These are phyloP conservation scores for Lecanosticta acicola DNA, from an alignment of 2,329 filamentous ascomycete genomes.

Conservation along the genomic window DNA sequence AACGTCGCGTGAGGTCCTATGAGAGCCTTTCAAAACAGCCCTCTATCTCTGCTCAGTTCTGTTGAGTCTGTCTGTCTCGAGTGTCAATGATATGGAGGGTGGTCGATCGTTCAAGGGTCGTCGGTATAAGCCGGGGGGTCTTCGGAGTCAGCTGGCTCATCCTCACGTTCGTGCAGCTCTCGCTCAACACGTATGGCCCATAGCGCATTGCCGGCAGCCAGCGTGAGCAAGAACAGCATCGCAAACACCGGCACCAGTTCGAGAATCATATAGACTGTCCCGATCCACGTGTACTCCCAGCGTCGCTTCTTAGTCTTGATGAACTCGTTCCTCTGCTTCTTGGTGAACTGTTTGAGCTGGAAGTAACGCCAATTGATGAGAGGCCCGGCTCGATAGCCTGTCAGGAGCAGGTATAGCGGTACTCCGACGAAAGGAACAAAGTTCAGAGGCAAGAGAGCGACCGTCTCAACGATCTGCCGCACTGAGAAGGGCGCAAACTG, in stretches of 20 bases:
- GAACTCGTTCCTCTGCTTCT: constrained; percentile 66
- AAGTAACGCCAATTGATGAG: constrained; percentile 91
- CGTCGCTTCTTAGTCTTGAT: constrained; percentile 56
- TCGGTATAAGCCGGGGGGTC: constrained; percentile 28
- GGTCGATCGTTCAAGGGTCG: constrained; percentile 27
- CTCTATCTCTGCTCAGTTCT: too few species aligned
- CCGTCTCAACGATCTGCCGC: constrained; percentile 81
- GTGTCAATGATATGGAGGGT: too few species aligned
- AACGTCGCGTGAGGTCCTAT: too few species aligned
- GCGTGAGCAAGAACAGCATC: constrained; percentile 92
- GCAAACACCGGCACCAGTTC: constrained; percentile 85
- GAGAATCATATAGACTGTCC: constrained; percentile 73
- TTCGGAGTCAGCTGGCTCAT: constrained; percentile 18
- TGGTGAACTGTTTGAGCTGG: constrained; percentile 67
- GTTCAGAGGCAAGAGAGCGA: constrained; percentile 65
- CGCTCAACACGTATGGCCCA: constrained; percentile 79
- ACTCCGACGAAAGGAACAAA: constrained; percentile 78
- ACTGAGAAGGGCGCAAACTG: constrained; percentile 85
- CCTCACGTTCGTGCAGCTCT: constrained; percentile 29
- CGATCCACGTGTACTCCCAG: constrained; percentile 92
- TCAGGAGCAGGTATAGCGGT: constrained; percentile 79
- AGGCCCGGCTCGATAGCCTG: constrained; percentile 79
- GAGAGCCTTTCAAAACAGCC: too few species aligned
- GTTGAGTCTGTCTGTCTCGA: too few species aligned
- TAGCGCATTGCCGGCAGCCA: constrained; percentile 74